Evolutionary conservation across 106 monocot species (phyloP).

Genomic region (Dioscorea alata): DNA sequence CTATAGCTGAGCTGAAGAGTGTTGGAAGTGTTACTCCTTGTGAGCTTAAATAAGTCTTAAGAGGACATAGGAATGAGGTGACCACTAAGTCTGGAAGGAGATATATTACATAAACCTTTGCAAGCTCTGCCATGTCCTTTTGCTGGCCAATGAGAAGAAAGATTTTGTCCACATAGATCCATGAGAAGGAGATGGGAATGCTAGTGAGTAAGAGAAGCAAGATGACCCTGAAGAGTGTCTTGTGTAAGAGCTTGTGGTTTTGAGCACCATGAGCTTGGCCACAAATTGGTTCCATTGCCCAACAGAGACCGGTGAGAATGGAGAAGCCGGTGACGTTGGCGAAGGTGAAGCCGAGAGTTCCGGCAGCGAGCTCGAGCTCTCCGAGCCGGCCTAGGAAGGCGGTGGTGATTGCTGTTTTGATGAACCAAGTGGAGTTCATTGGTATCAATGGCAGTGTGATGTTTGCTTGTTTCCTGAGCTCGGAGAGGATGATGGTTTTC

Average conservation of each 20-base stretch:
- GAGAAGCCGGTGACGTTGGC: slow-evolving; percentile 73
- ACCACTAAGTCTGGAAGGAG: slow-evolving; percentile 72
- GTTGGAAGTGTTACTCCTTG: slow-evolving; percentile 79
- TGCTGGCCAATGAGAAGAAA: slow-evolving; percentile 54
- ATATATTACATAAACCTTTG: slow-evolving; percentile 41
- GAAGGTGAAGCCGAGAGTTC: slow-evolving; percentile 52
- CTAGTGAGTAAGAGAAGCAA: slow-evolving; percentile 48
- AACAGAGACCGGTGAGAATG: slow-evolving; percentile 40
- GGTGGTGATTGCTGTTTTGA: slow-evolving; percentile 7
- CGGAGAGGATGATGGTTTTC: not conserved
- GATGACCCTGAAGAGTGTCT: slow-evolving; percentile 65
- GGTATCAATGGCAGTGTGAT: not conserved
- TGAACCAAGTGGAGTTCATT: slow-evolving; percentile 41
- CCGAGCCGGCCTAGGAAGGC: not conserved
- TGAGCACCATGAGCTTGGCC: slow-evolving; percentile 86
- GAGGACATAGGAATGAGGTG: slow-evolving; percentile 67
- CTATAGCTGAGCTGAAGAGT: slow-evolving; percentile 48
- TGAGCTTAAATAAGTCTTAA: slow-evolving; percentile 69
- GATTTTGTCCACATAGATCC: slow-evolving; percentile 70
- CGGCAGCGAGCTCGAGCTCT: slow-evolving; percentile 35
- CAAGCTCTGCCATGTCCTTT: slow-evolving; percentile 39
- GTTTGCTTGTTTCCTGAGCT: not conserved
- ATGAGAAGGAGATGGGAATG: slow-evolving; percentile 61
- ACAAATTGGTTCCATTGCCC: slow-evolving; percentile 28
- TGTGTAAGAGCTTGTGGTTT: slow-evolving; percentile 63